These are phyloP conservation scores for Inga leiocalycina DNA, from an alignment of 306 rosid species.

Conservation along the genomic window DNA sequence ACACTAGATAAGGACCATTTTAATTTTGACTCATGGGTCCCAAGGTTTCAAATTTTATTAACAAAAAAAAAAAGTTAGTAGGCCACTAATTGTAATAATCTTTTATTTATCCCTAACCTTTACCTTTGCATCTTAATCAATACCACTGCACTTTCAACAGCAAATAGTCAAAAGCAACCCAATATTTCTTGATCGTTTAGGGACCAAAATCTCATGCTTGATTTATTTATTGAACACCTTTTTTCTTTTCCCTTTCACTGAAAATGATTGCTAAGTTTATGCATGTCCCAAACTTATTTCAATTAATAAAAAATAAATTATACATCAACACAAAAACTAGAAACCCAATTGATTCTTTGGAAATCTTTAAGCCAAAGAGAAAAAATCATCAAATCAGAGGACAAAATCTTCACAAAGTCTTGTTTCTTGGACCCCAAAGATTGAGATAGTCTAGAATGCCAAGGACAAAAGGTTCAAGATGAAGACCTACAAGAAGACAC, in stretches of 20 bases:
- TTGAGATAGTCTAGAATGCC: conserved; percentile 25
- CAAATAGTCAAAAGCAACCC: conserved; percentile 54
- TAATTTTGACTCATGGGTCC: conserved; percentile 26
- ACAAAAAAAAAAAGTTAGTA: background rate
- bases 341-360: background rate
- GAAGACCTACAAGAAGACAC: conserved; percentile 27
- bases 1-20: background rate
- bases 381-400: background rate
- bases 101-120: conserved; percentile 36
- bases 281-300: background rate
- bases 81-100: conserved; percentile 19
- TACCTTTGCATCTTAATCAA: conserved; percentile 66
- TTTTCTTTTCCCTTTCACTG: background rate
- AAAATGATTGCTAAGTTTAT: background rate
- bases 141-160: conserved; percentile 53
- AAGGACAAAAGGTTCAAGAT: conserved; percentile 33
- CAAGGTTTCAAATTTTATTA: conserved; percentile 30
- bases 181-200: conserved; percentile 31
- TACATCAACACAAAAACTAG: background rate
- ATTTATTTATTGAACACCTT: background rate
- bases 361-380: conserved; percentile 28
- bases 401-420: background rate
- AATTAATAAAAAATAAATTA: background rate
- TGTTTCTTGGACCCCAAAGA: background rate
- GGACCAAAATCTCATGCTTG: conserved; percentile 29